These are phyloP conservation scores for Lachnellula hyalina DNA, from an alignment of 2,329 filamentous ascomycete genomes.

Conservation along the genomic window DNA sequence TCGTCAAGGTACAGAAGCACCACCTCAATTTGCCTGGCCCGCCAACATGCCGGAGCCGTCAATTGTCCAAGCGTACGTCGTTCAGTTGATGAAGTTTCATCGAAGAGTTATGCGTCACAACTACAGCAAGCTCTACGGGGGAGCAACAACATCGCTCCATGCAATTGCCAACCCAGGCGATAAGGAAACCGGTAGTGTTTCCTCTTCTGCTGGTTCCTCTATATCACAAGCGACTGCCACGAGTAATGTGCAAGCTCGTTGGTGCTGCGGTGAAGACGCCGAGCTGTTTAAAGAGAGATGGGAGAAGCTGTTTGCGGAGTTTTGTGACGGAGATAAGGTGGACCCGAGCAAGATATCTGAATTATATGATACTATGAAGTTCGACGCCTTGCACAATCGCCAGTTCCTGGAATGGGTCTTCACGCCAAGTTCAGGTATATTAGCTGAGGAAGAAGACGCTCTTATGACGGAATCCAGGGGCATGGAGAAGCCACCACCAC, in stretches of 20 bases:
- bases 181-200: constrained; percentile 27
- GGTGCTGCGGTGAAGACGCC: constrained; percentile 94
- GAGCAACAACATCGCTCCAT: constrained; percentile 58
- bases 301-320: constrained; percentile 97
- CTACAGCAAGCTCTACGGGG: constrained; percentile 70
- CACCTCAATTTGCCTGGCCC: constrained; percentile 97
- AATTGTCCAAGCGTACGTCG: constrained; percentile 83
- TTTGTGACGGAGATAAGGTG: constrained; percentile 94
- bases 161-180: constrained; percentile 48
- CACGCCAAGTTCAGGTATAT: constrained; percentile 73
- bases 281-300: constrained; percentile 93
- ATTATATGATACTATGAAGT: constrained; percentile 99
- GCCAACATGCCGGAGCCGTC: constrained; percentile 91
- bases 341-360: constrained; percentile 98
- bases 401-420: constrained; percentile 98
- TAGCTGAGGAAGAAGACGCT: constrained; percentile 58
- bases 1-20: constrained; percentile 86
- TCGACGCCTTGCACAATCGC: constrained; percentile 93
- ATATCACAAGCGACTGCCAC: constrained; percentile 58
- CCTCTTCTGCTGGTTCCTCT: constrained; percentile 39
- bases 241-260: constrained; percentile 75
- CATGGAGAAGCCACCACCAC: constrained; percentile 18
- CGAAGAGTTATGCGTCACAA: constrained; percentile 93
- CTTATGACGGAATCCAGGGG: constrained; percentile 30
- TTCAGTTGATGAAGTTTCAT: constrained; percentile 97